Conservation (phyloP, 371 early-diverging fungal species). For the Cokeromyces recurvatus region DNA sequence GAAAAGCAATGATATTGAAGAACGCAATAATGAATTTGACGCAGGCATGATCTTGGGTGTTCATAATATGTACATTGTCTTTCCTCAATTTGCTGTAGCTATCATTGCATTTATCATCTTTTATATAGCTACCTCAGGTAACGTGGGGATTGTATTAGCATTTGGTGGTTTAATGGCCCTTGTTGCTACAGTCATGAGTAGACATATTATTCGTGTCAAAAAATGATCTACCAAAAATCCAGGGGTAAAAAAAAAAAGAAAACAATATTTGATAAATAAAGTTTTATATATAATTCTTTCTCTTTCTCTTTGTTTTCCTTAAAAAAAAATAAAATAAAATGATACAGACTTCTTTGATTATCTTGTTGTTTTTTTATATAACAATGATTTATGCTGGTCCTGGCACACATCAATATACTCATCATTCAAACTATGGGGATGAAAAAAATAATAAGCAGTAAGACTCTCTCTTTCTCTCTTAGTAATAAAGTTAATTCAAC, state of each 20-base stretch:
- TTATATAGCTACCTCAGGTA: constrained; percentile 30
- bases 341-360: no score
- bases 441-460: constrained; percentile 27
- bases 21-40: constrained; percentile 26
- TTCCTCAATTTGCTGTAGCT: constrained; percentile 67
- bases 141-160: constrained; percentile 44
- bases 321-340: no score
- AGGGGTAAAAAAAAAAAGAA: no score
- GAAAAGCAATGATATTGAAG: constrained; percentile 1
- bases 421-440: constrained; percentile 26
- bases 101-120: constrained; percentile 48
- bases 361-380: no score
- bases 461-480: neutral
- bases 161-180: constrained; percentile 60
- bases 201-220: constrained; percentile 21
- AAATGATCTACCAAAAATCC: no score
- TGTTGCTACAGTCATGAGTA: constrained; percentile 40
- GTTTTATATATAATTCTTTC: no score
- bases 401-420: constrained; percentile 2
- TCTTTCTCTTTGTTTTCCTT: no score
- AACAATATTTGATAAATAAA: no score
- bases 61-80: constrained; percentile 76
- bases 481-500: neutral
- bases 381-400: constrained; percentile 1
- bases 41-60: constrained; percentile 73